Base-by-base conservation (phyloP, 345 rosid genomes). In the Gossypium stocksii region DNA sequence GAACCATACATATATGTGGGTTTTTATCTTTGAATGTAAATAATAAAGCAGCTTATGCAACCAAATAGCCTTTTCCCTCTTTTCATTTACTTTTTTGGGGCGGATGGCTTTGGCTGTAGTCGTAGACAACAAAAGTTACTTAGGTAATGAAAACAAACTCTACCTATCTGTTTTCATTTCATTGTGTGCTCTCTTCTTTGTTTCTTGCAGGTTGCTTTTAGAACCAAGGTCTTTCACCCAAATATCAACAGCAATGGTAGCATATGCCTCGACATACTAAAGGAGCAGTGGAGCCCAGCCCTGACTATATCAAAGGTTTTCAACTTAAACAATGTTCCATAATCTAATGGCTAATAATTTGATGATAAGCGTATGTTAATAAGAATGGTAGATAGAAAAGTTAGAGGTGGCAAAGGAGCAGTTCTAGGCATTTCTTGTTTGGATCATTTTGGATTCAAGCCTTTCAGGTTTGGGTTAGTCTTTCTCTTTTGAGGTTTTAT, bases 201-300 rank as follows among this genome's bases (percentile, higher is more conserved):
- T 48, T 46, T 67, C 38, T 54, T 79, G 57, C 77, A 93, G 98
- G 94, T 93, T 74, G 97, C 98, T 38, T 93, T 93, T 83, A 87
- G 97, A 80, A 93, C 98, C 2, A 93, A 93, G 88, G 97, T 93
- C 16, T 93, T 93, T 70, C 97, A 90, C 64, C 98, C 98, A 66
- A 93, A 93, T 78, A 89, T 93, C 25, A 93, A 93, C 81, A 91
- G 94, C 91, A 93, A 93, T 16, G 98, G 97, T 25, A 93, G 97
- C 85, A 91, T 91, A 80, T 93, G 98, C 86, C 92, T 93, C 45
- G 98, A 93, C 79, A 91, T 93, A 77, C 90, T 91, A 90, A 93
- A 93, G 90, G 97, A 93, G 79, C 98, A 93, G 80, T 93, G 98
- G 98, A 93, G 97, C 79, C 98, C 98, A 74, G 94, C 98, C n/a